phyloP scores from a whole-genome alignment of 2,329 filamentous ascomycete species.

The Pseudocercospora macadamiae region DNA sequence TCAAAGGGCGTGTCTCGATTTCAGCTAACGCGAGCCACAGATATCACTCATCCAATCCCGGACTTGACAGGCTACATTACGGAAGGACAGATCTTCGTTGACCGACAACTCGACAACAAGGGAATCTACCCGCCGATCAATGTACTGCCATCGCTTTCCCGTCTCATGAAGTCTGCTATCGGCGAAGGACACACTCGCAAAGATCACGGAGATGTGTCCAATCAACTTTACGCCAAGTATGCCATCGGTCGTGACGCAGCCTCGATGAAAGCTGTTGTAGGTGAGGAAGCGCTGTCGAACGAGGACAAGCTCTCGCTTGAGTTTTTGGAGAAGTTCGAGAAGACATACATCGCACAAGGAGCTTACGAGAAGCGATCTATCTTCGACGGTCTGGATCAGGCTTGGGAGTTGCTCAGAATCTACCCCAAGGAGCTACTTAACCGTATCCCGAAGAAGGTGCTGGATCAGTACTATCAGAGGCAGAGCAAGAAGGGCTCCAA shows the following conservation, averaged over 20 bases:
- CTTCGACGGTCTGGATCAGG: conserved; percentile 90
- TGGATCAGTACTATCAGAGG: conserved; percentile 56
- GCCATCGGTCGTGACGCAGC: conserved; percentile 98
- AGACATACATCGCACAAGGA: conserved; percentile 88
- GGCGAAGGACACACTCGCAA: conserved; percentile 95
- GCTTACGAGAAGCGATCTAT: conserved; percentile 91
- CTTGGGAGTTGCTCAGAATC: conserved; percentile 94
- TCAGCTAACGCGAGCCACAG: conserved; percentile 42
- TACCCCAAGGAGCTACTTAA: conserved; percentile 98
- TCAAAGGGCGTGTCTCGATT: background rate
- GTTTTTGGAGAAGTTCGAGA: conserved; percentile 98
- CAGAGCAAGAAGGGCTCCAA: conserved; percentile 47
- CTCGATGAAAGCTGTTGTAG: conserved; percentile 98
- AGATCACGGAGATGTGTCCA: conserved; percentile 97
- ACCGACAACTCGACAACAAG: conserved; percentile 92
- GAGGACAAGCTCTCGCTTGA: conserved; percentile 98
- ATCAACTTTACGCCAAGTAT: conserved; percentile 99
- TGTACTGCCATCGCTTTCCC: conserved; percentile 93
- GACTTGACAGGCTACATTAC: conserved; percentile 99
- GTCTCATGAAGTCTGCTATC: conserved; percentile 99
- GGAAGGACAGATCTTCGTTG: conserved; percentile 97
- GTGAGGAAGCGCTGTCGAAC: conserved; percentile 91
- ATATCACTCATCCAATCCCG: conserved; percentile 98
- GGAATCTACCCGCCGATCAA: conserved; percentile 99
- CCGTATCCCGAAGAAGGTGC: conserved; percentile 63